These are phyloP conservation scores for Fusarium kyushuense DNA, from an alignment of 2,329 filamentous ascomycete species.

Conservation along the genomic window DNA sequence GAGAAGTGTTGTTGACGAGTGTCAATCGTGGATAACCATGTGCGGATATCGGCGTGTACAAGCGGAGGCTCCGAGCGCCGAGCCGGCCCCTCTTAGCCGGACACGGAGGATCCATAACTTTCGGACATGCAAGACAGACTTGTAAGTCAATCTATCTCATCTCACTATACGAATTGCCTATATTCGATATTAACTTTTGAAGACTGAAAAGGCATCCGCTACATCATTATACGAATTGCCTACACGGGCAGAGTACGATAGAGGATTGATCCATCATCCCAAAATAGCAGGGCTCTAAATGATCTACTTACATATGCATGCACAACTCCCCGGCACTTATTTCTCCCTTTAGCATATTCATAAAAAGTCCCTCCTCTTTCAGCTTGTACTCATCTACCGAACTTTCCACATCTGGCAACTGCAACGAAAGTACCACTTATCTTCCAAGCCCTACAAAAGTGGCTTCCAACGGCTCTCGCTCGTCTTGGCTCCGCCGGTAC, in stretches of 20 bases:
- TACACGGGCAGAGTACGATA: no score
- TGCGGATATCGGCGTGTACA: slow-evolving; percentile 33
- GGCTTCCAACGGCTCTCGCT: slow-evolving; percentile 33
- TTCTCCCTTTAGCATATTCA: neutral
- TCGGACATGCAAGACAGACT: slow-evolving; percentile 10
- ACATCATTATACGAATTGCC: no score
- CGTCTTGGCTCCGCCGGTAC: slow-evolving; percentile 29
- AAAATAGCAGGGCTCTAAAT: slow-evolving; percentile 1
- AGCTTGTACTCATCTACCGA: slow-evolving; percentile 14
- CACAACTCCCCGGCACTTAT: slow-evolving; percentile 17
- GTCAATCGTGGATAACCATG: slow-evolving; percentile 6
- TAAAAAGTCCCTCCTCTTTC: slow-evolving; percentile 2
- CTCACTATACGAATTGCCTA: no score
- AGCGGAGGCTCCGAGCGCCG: slow-evolving; percentile 20
- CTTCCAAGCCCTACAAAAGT: neutral
- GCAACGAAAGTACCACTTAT: slow-evolving; percentile 18
- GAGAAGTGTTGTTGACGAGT: slow-evolving; percentile 7
- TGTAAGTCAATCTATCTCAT: no score
- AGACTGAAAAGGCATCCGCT: no score
- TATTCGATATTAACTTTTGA: no score
- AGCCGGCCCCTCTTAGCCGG: slow-evolving; percentile 34
- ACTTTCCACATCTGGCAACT: slow-evolving; percentile 21
- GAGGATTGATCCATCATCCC: no score
- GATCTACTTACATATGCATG: slow-evolving; percentile 17
- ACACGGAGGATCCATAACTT: slow-evolving; percentile 7